A percentile compares a stretch with the other conserved stretches of the same genome.
These are phyloP conservation scores for Physocladia obscura DNA, from an alignment of 192 early-diverging fungal genomes.

Conservation along the genomic window DNA sequence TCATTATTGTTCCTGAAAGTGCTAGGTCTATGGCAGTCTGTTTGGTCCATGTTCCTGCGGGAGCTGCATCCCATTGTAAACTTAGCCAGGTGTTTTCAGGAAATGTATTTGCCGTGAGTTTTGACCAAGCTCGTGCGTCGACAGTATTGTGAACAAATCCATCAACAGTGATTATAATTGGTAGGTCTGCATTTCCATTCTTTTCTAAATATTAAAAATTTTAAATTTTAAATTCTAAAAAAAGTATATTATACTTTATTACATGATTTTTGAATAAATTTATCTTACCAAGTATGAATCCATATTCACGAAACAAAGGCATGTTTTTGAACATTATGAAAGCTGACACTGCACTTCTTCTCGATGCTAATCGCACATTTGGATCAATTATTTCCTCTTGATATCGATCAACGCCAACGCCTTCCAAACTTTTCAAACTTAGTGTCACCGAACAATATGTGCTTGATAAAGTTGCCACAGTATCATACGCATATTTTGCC, in stretches of 20 bases:
- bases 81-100: conserved; percentile 28
- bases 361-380: conserved; percentile 13
- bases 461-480: background rate
- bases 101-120: background rate
- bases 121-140: background rate
- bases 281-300: conserved; percentile 31
- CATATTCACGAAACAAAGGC: conserved; percentile 29
- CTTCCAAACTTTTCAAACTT: background rate
- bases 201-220: background rate
- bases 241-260: too few relatives aligned
- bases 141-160: conserved; percentile 20
- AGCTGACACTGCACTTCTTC: background rate
- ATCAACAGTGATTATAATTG: conserved; percentile 29
- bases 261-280: too few relatives aligned
- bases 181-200: background rate
- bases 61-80: conserved; percentile 32
- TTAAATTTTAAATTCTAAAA: too few relatives aligned
- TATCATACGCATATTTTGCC: background rate
- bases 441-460: background rate
- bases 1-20: background rate
- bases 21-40: background rate
- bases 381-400: background rate
- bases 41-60: background rate
- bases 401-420: conserved; percentile 15
- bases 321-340: conserved; percentile 18